Evolutionary conservation across 2,329 filamentous ascomycete species (phyloP).

Genomic region (Rutstroemia sp.): DNA sequence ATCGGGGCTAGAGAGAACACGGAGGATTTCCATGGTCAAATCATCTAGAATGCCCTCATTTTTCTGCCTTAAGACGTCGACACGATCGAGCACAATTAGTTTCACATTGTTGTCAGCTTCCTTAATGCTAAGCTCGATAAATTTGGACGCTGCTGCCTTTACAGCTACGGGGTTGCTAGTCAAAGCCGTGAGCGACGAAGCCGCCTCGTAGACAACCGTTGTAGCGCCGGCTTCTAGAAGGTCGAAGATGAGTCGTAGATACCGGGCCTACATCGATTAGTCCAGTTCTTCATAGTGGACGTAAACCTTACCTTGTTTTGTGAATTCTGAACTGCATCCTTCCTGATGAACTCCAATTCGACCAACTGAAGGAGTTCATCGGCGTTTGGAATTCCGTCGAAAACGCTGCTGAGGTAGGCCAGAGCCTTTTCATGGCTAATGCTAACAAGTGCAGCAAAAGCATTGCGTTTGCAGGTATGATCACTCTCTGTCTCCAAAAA

Average conservation of each 20-base stretch:
- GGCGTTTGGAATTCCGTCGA: slow-evolving; percentile 88
- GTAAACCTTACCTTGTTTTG: slow-evolving; percentile 70
- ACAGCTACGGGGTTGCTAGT: slow-evolving; percentile 97
- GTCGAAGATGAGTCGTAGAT: slow-evolving; percentile 92
- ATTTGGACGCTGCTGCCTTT: slow-evolving; percentile 90
- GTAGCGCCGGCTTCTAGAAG: slow-evolving; percentile 87
- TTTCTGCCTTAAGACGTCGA: slow-evolving; percentile 77
- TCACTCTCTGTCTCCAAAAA: slow-evolving; percentile 91
- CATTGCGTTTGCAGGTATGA: slow-evolving; percentile 94
- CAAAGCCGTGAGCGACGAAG: slow-evolving; percentile 85
- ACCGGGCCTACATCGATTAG: slow-evolving; percentile 58
- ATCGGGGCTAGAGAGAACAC: slow-evolving; percentile 89
- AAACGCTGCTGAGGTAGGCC: slow-evolving; percentile 78
- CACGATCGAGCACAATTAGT: slow-evolving; percentile 91
- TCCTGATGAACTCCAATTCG: slow-evolving; percentile 94
- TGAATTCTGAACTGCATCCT: slow-evolving; percentile 89
- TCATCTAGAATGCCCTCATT: slow-evolving; percentile 92
- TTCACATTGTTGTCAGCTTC: slow-evolving; percentile 99
- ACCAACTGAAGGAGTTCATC: slow-evolving; percentile 90
- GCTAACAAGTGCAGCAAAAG: slow-evolving; percentile 81
- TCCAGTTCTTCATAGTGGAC: slow-evolving; percentile 5
- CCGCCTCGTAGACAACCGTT: slow-evolving; percentile 95
- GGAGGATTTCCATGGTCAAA: slow-evolving; percentile 91
- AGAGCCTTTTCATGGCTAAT: slow-evolving; percentile 93
- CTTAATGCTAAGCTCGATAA: slow-evolving; percentile 95